Evolutionary conservation across 1,284 basidiomycete species (phyloP), one percentile per base, ranked within the genome.

Genomic region (Sanghuangporus weigelae): DNA sequence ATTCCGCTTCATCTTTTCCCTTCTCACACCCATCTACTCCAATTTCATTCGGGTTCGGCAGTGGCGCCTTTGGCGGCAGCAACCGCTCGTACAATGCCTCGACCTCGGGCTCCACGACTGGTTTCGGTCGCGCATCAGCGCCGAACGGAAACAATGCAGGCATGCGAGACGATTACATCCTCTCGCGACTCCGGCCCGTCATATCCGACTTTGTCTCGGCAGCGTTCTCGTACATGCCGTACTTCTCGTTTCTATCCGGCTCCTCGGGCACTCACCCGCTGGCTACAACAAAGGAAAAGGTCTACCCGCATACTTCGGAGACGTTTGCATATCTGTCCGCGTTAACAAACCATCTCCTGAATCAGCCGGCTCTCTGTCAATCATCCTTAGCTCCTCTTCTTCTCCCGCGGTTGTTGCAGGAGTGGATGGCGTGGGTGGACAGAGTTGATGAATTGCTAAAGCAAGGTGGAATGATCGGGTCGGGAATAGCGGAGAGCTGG

Each of bases 371-470:
- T 1, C 78, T 92, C 6, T 79, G 86, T 3, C 85, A 87, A 68
- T 76, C 80, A 8, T 80, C 82, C 48, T 75, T 92, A 23, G 77
- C 74, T 7, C 84, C 83, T 7, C 73, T 81, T 58, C 73, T 92
- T 3, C 75, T 86, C 58, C 82, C 84, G 1, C 85, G 88, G 14
- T 74, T 93, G 42, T 69, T 78, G 10, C 79, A 84, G 51, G 90
- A 93, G 72, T 93, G 91, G 91, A 80, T 76, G 57, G 84, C 83
- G 12, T 93, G 90, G 90, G 78, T 90, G n/a, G 78, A 83, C 50
- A 80, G 79, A 51, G 78, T 92, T 36, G 87, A 91, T 68, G 21
- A 38, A 39, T 23, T 59, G 8, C 40, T 63, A 16, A 63, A 63
- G 46, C 76, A 83, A 19, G 87, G 84, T 6, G 84, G 88, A 4